Conservation (phyloP, 805 yeast species). For the Lachancea sp. region DNA sequence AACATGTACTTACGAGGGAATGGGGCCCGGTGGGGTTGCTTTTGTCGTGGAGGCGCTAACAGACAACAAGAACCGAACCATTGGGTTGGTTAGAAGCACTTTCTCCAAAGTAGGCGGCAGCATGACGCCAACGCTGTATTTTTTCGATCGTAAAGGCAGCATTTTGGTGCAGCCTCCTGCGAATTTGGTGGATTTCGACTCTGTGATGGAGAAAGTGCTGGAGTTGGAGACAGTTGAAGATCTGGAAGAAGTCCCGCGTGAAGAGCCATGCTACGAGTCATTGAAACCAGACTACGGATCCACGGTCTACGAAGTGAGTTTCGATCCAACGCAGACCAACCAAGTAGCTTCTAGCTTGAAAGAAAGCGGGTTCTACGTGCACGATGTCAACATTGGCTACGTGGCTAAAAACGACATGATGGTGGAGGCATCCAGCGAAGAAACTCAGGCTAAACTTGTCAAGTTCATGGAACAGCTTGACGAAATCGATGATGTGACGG, state of each 20-base stretch:
- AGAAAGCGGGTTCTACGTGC: slow-evolving; percentile 44
- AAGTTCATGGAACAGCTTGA: slow-evolving; percentile 59
- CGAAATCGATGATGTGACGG: slow-evolving; percentile 78
- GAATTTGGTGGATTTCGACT: slow-evolving; percentile 45
- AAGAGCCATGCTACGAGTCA: slow-evolving; percentile 22
- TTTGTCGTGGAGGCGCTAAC: slow-evolving; percentile 81
- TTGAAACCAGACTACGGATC: slow-evolving; percentile 16
- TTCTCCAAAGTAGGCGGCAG: slow-evolving; percentile 64
- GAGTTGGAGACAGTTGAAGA: slow-evolving; percentile 75
- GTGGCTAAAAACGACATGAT: slow-evolving; percentile 55
- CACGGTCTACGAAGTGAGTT: slow-evolving; percentile 43
- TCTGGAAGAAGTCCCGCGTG: slow-evolving; percentile 45
- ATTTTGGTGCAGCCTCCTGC: slow-evolving; percentile 44
- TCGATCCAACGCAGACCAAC: slow-evolving; percentile 60
- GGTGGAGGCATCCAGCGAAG: slow-evolving; percentile 50
- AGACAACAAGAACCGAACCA: slow-evolving; percentile 79
- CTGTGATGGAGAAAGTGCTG: slow-evolving; percentile 63
- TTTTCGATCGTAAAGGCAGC: slow-evolving; percentile 75
- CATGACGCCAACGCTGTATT: slow-evolving; percentile 68
- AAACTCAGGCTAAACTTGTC: slow-evolving; percentile 43
- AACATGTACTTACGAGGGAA: slow-evolving; percentile 70
- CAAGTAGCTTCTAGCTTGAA: slow-evolving; percentile 54
- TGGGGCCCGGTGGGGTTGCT: slow-evolving; percentile 91
- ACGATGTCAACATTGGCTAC: slow-evolving; percentile 67
- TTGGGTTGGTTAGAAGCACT: slow-evolving; percentile 66